Base-by-base conservation (phyloP, 306 rosid species). In the Astragalus membranaceus region DNA sequence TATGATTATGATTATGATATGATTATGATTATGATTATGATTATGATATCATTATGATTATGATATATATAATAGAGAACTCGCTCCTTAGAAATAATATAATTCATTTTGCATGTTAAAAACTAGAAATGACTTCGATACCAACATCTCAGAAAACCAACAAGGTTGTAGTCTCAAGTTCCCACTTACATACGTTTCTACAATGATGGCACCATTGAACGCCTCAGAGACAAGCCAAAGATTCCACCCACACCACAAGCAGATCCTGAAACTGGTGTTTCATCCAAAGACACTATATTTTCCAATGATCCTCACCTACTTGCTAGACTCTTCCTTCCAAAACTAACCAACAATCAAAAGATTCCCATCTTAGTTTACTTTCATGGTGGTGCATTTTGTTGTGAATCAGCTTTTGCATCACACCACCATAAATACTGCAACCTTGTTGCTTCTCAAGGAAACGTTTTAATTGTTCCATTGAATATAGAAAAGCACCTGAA, bases 401-500 rank as follows among this genome's bases (percentile, higher is more conserved):
- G 29, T 0, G 79, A 85, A 57, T 82, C 89, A 1, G 77, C 86
- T n/a, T 83, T 73, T 73, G 69, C 85, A 1, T 7, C 6, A 0
- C 67, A 67, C 65, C 80, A 78, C 47, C 71, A 70, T 8, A 66
- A 33, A 5, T 79, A 49, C 14, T 71, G 80, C 64, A 80, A 74
- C 61, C 0, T 15, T 4, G 0, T 86, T 32, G 85, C 81, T 3
- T 75, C 85, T 26, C 51, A 76, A 29, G 77, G 65, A 16, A 75
- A 67, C 10, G 69, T 79, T 4, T 1, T 79, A 0, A 79, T 82
- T 5, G 80, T 81, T 71, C 86, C 2, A 66, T 86, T 3, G 86
- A 84, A 57, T 72, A 84, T 29, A 76, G 87, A 43, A 63, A 51
- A 20, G 86, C 87, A 3, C 89, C 86, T 0, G 89, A 84, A 50